Evolutionary conservation across 2,329 filamentous ascomycete genomes (phyloP).

Genomic region (Fusarium tuaranense): DNA sequence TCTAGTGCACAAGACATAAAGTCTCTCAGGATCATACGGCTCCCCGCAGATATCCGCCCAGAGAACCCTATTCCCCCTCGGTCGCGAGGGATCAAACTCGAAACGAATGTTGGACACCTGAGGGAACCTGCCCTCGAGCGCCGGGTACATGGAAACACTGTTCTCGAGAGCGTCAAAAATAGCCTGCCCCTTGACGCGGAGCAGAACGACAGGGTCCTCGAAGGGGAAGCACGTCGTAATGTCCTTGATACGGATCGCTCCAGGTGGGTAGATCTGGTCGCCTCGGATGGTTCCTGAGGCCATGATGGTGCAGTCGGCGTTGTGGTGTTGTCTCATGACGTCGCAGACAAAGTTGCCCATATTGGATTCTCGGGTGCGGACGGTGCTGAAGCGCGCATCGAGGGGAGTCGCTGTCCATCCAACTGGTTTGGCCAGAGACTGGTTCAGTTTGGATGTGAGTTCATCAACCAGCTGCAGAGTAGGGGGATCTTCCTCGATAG

Average conservation of each 20-base stretch:
- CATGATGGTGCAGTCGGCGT: conserved; percentile 85
- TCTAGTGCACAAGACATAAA: conserved; percentile 81
- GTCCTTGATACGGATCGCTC: conserved; percentile 81
- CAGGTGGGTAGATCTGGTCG: conserved; percentile 88
- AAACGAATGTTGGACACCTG: conserved; percentile 89
- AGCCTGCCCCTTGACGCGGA: conserved; percentile 77
- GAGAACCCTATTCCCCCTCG: conserved; percentile 71
- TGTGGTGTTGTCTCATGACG: conserved; percentile 86
- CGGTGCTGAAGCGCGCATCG: conserved; percentile 87
- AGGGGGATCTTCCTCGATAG: conserved; percentile 71
- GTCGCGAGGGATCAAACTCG: conserved; percentile 73
- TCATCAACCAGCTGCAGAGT: conserved; percentile 73
- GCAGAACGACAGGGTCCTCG: conserved; percentile 86
- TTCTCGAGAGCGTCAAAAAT: conserved; percentile 88
- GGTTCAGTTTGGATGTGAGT: conserved; percentile 78
- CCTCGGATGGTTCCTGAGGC: conserved; percentile 87
- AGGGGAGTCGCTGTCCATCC: conserved; percentile 86
- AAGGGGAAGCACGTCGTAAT: conserved; percentile 93
- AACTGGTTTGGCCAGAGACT: conserved; percentile 83
- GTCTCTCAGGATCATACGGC: conserved; percentile 70
- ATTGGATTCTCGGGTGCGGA: conserved; percentile 82
- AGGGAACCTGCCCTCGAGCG: conserved; percentile 84
- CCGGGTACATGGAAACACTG: conserved; percentile 82
- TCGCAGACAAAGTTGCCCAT: conserved; percentile 93
- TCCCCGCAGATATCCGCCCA: conserved; percentile 70